phyloP scores from a whole-genome alignment of 805 yeast genomes.

The Tetrapisispora arboricola region DNA sequence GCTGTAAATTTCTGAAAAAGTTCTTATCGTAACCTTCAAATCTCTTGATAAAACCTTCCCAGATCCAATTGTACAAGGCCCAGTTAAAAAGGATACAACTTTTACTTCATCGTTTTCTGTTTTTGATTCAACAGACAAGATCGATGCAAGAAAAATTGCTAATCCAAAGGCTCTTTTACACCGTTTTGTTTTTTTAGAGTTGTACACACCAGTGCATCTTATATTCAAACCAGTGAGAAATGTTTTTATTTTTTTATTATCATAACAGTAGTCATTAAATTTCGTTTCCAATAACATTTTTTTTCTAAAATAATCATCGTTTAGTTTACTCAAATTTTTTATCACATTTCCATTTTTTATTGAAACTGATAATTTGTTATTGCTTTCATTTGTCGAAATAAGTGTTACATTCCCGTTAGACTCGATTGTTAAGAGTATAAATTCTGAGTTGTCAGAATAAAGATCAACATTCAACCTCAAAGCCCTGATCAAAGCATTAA shows the following conservation, averaged over 20 bases:
- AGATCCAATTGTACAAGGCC: conserved; percentile 19
- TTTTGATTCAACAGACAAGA: conserved; percentile 1
- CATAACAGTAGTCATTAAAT: background rate
- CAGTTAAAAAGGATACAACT: conserved; percentile 11
- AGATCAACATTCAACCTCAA: background rate
- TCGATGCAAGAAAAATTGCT: conserved; percentile 11
- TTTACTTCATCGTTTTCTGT: background rate
- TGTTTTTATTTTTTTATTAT: background rate
- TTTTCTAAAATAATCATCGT: conserved; percentile 6
- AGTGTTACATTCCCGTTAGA: background rate
- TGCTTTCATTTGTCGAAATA: background rate
- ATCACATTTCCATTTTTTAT: conserved; percentile 4
- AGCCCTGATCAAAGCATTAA: conserved; percentile 3
- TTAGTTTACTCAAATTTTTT: background rate
- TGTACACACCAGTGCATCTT: background rate
- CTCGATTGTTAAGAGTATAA: background rate
- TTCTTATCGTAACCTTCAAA: conserved; percentile 11
- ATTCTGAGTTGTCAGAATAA: background rate
- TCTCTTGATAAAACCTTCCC: conserved; percentile 15
- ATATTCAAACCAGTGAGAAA: background rate
- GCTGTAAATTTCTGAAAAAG: conserved; percentile 10
- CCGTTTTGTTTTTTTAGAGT: conserved; percentile 4
- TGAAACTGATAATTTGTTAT: conserved; percentile 1
- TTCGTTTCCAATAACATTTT: background rate
- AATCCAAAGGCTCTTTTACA: conserved; percentile 13